Percentiles rank a stretch among this genome's conserved stretches.
Conservation (phyloP, 805 yeast genomes). For the Suhomyces sp. region DNA sequence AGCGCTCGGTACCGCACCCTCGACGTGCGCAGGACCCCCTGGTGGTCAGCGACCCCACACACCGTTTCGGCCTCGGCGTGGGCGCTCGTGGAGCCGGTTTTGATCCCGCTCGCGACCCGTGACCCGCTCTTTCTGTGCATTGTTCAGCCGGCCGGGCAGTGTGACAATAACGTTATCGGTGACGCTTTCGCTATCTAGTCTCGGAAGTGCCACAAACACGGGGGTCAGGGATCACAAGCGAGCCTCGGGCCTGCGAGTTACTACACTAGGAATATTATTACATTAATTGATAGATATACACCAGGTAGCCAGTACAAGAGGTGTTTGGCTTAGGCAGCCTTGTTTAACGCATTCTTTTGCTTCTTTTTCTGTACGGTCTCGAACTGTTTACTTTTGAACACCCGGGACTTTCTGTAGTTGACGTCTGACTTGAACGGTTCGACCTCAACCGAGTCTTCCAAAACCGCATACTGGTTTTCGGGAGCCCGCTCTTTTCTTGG, state of each 20-base stretch:
- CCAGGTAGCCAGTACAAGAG: not conserved
- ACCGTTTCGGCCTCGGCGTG: not conserved
- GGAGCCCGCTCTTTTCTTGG: constrained; percentile 10
- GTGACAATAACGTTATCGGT: not conserved
- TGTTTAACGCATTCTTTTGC: constrained; percentile 3
- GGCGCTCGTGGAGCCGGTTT: not conserved
- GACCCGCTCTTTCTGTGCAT: not conserved
- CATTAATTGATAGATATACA: not conserved
- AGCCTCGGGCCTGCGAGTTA: not conserved
- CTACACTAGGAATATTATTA: not conserved
- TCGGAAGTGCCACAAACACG: not conserved
- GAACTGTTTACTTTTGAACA: constrained; percentile 15
- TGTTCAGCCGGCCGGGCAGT: constrained; percentile 5
- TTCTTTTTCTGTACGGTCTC: constrained; percentile 19
- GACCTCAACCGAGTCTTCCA: constrained; percentile 11
- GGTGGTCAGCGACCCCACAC: not conserved
- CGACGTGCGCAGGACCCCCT: not conserved
- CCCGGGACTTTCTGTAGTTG: constrained; percentile 16
- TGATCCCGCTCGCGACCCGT: not conserved
- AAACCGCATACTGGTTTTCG: constrained; percentile 15
- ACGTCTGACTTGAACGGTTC: constrained; percentile 17
- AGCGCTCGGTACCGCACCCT: constrained; percentile 12
- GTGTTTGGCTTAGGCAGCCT: not conserved
- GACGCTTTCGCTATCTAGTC: not conserved
- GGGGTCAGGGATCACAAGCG: not conserved